These are phyloP conservation scores for Brassica juncea DNA, from an alignment of 345 rosid species.

Conservation along the genomic window DNA sequence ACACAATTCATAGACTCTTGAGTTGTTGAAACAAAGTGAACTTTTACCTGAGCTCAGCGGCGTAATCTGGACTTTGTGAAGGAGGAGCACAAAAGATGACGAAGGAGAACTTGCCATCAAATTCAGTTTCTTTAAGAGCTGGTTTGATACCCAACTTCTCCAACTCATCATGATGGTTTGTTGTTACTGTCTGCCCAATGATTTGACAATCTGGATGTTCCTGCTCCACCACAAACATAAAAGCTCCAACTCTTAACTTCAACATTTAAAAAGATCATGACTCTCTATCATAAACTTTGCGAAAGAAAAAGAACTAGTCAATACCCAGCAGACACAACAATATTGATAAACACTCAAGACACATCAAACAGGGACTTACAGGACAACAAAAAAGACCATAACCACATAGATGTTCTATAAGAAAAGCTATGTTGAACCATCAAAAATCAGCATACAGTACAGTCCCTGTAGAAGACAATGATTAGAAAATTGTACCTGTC, in stretches of 20 bases:
- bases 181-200: slow-evolving; percentile 77
- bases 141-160: slow-evolving; percentile 78
- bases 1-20: background rate
- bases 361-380: background rate
- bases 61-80: slow-evolving; percentile 71
- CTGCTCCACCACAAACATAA: slow-evolving; percentile 49
- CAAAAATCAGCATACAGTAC: background rate
- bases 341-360: background rate
- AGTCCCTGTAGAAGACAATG: background rate
- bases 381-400: background rate
- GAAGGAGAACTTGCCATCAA: slow-evolving; percentile 56
- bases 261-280: background rate
- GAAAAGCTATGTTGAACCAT: background rate
- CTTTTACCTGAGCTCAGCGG: slow-evolving; percentile 76
- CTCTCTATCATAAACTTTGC: background rate
- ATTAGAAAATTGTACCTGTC: slow-evolving; percentile 49
- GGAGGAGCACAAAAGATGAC: slow-evolving; percentile 97
- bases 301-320: background rate
- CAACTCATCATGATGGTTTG: slow-evolving; percentile 82
- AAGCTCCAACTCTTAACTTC: slow-evolving; percentile 25
- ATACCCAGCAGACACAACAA: background rate
- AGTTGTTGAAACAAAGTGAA: background rate
- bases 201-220: slow-evolving; percentile 76
- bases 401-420: background rate
- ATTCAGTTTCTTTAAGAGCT: slow-evolving; percentile 51